A percentile compares a stretch with the other conserved stretches of the same genome.
These are phyloP conservation scores for Gyromitra esculenta DNA, from an alignment of 2,329 filamentous ascomycete genomes.

Conservation along the genomic window DNA sequence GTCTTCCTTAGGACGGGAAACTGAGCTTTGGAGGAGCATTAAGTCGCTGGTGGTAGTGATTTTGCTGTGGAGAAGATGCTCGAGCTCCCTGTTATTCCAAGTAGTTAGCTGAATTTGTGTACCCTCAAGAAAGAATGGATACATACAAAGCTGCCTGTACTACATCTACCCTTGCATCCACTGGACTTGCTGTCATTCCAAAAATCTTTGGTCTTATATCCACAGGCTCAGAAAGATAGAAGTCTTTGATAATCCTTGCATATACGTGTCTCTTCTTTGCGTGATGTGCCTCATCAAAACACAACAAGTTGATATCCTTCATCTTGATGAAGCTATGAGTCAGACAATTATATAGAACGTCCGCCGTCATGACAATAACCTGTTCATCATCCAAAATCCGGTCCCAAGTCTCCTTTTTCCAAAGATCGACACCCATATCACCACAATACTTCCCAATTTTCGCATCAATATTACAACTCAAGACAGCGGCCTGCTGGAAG, in stretches of 20 bases:
- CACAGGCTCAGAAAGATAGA: conserved; percentile 70
- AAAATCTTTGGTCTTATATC: conserved; percentile 76
- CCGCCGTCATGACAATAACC: conserved; percentile 90
- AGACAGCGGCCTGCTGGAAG: conserved; percentile 85
- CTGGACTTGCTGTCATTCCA: conserved; percentile 96
- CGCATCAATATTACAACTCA: conserved; percentile 82
- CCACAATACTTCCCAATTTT: conserved; percentile 79
- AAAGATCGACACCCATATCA: conserved; percentile 70
- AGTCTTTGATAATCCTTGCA: conserved; percentile 87
- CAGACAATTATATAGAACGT: conserved; percentile 81
- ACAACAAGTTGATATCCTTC: conserved; percentile 82
- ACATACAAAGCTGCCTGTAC: conserved; percentile 70
- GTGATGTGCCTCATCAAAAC: conserved; percentile 97
- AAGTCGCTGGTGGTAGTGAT: conserved; percentile 80
- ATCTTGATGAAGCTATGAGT: conserved; percentile 82
- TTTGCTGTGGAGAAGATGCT: conserved; percentile 78
- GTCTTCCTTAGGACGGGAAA: conserved; percentile 70
- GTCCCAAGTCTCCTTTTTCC: conserved; percentile 64
- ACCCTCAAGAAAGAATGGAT: neutral
- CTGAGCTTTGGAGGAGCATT: conserved; percentile 68
- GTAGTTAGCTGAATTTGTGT: neutral
- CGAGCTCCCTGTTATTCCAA: conserved; percentile 68
- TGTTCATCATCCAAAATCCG: conserved; percentile 63
- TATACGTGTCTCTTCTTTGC: conserved; percentile 94
- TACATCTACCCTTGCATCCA: conserved; percentile 82